phyloP scores from a whole-genome alignment of 805 yeast species.

The Yueomyces sp. region DNA sequence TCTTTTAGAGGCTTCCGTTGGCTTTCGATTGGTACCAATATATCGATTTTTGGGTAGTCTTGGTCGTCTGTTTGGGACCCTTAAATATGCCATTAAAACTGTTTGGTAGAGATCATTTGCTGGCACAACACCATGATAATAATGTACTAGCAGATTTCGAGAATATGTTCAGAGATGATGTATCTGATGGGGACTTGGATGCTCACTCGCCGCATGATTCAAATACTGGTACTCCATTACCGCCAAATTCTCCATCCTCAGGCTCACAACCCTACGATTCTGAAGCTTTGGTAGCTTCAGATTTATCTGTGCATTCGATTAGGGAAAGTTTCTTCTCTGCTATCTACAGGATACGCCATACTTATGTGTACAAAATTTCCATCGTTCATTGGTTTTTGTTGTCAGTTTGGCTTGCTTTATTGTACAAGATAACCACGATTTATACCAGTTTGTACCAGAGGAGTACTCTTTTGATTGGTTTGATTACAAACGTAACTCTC shows the following conservation, averaged over 20 bases:
- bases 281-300: neutral
- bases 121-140: conserved; percentile 4
- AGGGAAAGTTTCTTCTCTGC: neutral
- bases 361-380: conserved; percentile 37
- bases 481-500: conserved; percentile 65
- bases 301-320: no score
- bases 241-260: neutral
- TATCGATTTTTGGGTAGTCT: no score
- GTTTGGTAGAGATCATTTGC: conserved; percentile 10
- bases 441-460: conserved; percentile 49
- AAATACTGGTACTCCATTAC: neutral
- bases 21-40: no score
- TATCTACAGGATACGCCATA: neutral
- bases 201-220: no score
- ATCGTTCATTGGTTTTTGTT: conserved; percentile 42
- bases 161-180: no score
- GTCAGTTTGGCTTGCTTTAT: conserved; percentile 32
- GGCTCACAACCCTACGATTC: neutral
- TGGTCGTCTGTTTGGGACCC: no score
- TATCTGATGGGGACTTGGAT: no score
- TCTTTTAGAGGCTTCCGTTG: no score
- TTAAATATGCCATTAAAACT: conserved; percentile 10
- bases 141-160: no score
- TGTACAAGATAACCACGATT: conserved; percentile 40
- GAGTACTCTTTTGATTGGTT: conserved; percentile 62